Percentiles rank a stretch among this genome's conserved stretches.
These are phyloP conservation scores for Fraxinus americana DNA, from an alignment of 257 asterid genomes.

Conservation along the genomic window DNA sequence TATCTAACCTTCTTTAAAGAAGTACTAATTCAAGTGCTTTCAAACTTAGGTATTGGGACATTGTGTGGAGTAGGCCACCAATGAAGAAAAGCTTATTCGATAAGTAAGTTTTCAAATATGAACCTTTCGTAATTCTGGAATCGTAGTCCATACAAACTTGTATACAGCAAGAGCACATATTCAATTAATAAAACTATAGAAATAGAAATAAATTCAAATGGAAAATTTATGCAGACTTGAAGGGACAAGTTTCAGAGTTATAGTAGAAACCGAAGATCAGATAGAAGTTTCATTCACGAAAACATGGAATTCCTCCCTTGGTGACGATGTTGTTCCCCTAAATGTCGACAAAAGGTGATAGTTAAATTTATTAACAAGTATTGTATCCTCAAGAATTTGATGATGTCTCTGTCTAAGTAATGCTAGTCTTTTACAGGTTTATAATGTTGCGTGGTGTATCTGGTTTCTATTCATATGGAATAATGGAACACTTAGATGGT, in stretches of 20 bases:
- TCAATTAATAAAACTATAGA: neutral
- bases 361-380: neutral
- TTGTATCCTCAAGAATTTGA: neutral
- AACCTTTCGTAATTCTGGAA: neutral
- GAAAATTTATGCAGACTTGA: constrained; percentile 24
- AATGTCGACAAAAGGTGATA: constrained; percentile 38
- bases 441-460: constrained; percentile 31
- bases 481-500: constrained; percentile 36
- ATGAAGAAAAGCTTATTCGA: constrained; percentile 1
- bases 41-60: constrained; percentile 38
- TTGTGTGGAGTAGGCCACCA: constrained; percentile 23
- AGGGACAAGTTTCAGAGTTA: constrained; percentile 31
- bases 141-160: neutral
- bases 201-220: neutral
- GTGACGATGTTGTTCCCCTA: constrained; percentile 24
- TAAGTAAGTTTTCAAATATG: constrained; percentile 18
- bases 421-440: constrained; percentile 24
- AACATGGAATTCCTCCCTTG: constrained; percentile 30
- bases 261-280: constrained; percentile 23
- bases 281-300: constrained; percentile 40
- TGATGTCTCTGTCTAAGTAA: neutral
- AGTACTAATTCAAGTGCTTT: too few species aligned
- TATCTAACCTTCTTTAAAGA: too few species aligned
- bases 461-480: constrained; percentile 41
- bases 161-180: too few species aligned